Evolutionary conservation across 768 basidiomycete species (phyloP).

Genomic region (Macrolepiota dolichaula): DNA sequence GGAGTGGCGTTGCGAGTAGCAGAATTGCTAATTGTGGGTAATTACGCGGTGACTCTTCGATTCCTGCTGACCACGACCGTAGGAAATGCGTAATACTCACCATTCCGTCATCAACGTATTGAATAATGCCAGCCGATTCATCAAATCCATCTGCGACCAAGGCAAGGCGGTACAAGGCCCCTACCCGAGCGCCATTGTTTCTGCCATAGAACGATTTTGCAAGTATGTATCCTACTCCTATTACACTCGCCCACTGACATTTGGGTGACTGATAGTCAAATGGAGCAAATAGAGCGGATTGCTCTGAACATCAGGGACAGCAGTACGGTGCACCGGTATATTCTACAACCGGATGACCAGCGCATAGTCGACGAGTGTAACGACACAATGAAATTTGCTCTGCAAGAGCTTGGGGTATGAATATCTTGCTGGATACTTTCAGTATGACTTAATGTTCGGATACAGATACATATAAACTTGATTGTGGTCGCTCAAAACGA

Average conservation of each 20-base stretch:
- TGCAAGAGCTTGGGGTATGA: not conserved
- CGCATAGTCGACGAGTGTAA: slow-evolving; percentile 1
- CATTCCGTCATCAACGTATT: not conserved
- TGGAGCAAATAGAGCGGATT: not conserved
- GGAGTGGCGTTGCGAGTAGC: not conserved
- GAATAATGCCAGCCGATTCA: not conserved
- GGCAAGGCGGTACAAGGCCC: not conserved
- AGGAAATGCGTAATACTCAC: slow-evolving; percentile 2
- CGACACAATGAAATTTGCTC: not conserved
- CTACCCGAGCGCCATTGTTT: not conserved
- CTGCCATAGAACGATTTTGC: not conserved
- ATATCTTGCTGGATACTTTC: not conserved
- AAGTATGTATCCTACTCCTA: not conserved
- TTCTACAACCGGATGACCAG: not conserved
- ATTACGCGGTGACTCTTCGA: not conserved
- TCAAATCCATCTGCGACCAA: not conserved
- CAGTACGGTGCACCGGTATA: not conserved
- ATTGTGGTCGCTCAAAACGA: not conserved
- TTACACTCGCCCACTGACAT: not conserved
- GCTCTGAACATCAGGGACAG: not conserved
- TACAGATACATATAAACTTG: not conserved
- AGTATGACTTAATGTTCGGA: no score
- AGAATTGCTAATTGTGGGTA: not conserved
- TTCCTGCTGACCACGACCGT: not conserved
- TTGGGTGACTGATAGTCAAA: not conserved